phyloP scores from a whole-genome alignment of 306 rosid species.

The Hylodesmum podocarpum region DNA sequence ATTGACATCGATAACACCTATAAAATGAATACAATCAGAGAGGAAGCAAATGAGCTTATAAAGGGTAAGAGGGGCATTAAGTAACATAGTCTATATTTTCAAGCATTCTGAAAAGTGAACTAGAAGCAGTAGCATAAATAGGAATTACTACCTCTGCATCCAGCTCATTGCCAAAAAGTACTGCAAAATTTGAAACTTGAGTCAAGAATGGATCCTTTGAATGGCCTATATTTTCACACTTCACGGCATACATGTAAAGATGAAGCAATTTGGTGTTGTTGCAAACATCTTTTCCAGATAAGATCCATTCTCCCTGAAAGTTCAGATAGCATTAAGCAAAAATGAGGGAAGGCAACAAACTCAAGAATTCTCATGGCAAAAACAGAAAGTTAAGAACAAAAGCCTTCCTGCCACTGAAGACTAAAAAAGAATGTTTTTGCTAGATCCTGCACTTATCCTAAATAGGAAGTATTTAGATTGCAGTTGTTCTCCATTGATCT shows the following conservation, averaged over 20 bases:
- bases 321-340: constrained; percentile 27
- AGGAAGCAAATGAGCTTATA: constrained; percentile 6
- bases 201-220: constrained; percentile 93
- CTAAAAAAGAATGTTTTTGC: not conserved
- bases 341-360: constrained; percentile 6
- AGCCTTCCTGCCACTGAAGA: not conserved
- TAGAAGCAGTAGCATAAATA: constrained; percentile 22
- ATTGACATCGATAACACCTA: constrained; percentile 99
- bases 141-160: constrained; percentile 93
- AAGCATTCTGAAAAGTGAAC: constrained; percentile 15
- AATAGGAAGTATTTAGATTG: not conserved
- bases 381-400: constrained; percentile 15
- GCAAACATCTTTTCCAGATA: constrained; percentile 80
- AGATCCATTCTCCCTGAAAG: constrained; percentile 96
- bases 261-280: constrained; percentile 50
- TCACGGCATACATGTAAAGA: constrained; percentile 71
- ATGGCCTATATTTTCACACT: constrained; percentile 68
- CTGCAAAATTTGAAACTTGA: constrained; percentile 91
- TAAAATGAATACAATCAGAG: constrained; percentile 26
- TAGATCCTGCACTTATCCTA: not conserved
- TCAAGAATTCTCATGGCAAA: not conserved
- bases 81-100: too few relatives aligned
- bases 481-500: constrained; percentile 12
- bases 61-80: too few relatives aligned
- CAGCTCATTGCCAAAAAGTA: constrained; percentile 92